These are phyloP conservation scores for Clitopilus passeckerianus DNA, from an alignment of 768 basidiomycete species.

Conservation along the genomic window DNA sequence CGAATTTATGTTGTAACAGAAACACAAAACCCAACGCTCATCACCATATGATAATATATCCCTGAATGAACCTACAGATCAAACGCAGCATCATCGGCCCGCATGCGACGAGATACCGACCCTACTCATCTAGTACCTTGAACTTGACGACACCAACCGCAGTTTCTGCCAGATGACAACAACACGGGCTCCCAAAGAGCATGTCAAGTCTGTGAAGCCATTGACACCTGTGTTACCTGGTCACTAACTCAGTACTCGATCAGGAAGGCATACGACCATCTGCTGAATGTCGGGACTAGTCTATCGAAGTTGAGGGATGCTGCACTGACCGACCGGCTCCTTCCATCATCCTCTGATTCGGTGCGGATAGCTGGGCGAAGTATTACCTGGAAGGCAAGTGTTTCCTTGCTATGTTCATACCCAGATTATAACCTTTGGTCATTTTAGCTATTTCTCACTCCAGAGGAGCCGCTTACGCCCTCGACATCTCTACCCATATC, in stretches of 20 bases:
- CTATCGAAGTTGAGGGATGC: conserved; percentile 66
- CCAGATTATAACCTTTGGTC: conserved; percentile 11
- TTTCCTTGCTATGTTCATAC: conserved; percentile 5
- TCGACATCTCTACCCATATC: conserved; percentile 33
- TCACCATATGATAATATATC: no score
- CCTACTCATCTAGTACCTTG: conserved; percentile 9
- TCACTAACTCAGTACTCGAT: conserved; percentile 6
- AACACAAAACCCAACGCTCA: no score
- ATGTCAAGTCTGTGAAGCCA: conserved; percentile 13
- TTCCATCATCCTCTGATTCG: conserved; percentile 32
- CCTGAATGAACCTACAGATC: background rate
- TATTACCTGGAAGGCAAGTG: conserved; percentile 76
- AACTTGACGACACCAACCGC: conserved; percentile 12
- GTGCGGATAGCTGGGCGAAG: conserved; percentile 68
- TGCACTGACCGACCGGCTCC: conserved; percentile 56
- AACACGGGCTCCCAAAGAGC: background rate
- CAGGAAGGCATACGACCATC: conserved; percentile 36
- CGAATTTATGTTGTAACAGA: background rate
- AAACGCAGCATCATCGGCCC: conserved; percentile 9
- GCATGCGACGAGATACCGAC: no score
- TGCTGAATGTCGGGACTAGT: conserved; percentile 49
- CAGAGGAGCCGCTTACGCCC: conserved; percentile 58
- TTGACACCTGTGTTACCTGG: conserved; percentile 8
- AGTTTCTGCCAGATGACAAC: background rate
- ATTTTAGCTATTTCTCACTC: conserved; percentile 62